A percentile compares a stretch with the other conserved stretches of the same genome.
phyloP scores from a whole-genome alignment of 2,329 filamentous ascomycete genomes.

The Aspergillus hiratsukae region DNA sequence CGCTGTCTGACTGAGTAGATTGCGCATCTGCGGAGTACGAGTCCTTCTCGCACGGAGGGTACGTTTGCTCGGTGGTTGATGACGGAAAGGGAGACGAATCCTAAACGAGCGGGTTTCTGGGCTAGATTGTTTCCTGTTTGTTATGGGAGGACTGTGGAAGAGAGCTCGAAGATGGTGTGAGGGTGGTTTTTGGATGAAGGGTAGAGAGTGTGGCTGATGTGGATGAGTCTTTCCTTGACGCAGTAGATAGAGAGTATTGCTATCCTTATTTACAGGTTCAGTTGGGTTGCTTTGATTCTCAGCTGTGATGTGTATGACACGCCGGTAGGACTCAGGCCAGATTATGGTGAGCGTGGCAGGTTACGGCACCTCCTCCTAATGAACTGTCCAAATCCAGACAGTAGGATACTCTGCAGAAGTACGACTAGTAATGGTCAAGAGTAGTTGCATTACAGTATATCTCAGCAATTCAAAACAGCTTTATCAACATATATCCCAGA shows the following conservation, averaged over 20 bases:
- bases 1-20: constrained; percentile 15
- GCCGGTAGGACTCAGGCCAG: not conserved
- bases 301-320: not conserved
- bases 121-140: constrained; percentile 30
- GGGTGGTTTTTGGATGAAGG: not conserved
- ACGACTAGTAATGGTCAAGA: not conserved
- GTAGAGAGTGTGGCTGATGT: not conserved
- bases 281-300: not conserved
- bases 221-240: not conserved
- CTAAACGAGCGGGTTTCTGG: constrained; percentile 28
- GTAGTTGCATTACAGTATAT: not conserved
- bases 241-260: not conserved
- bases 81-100: constrained; percentile 18
- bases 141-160: constrained; percentile 26
- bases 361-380: not conserved
- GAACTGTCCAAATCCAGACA: not conserved
- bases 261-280: not conserved
- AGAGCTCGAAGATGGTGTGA: constrained; percentile 24
- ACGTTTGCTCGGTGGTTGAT: constrained; percentile 31
- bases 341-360: not conserved
- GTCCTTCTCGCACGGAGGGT: constrained; percentile 25
- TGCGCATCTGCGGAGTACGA: constrained; percentile 25
- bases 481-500: not conserved
- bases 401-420: not conserved
- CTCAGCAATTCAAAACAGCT: not conserved